A percentile compares a stretch with the other conserved stretches of the same genome.
phyloP scores from a whole-genome alignment of 257 asterid species.

The Jasminum sambac region DNA sequence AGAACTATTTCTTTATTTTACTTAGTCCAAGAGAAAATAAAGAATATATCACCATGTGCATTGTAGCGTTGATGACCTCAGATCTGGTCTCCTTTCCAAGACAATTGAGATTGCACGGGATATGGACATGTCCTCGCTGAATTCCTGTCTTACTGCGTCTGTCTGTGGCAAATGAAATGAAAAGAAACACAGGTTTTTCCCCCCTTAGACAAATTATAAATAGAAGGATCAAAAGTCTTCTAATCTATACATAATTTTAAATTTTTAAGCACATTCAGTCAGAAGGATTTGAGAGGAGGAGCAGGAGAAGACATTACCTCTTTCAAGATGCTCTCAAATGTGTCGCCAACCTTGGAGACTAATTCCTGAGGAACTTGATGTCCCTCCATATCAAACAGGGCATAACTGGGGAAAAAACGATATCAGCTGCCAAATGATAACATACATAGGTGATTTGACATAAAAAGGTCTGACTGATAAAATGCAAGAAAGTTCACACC shows the following conservation, averaged over 20 bases:
- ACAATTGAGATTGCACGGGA: conserved; percentile 75
- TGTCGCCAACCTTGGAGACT: conserved; percentile 77
- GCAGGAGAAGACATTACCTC: conserved; percentile 47
- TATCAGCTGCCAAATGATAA: conserved; percentile 9
- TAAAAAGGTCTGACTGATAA: not conserved
- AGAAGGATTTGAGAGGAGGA: not conserved
- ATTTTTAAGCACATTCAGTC: not conserved
- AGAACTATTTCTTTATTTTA: conserved; percentile 8
- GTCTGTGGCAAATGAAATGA: conserved; percentile 48
- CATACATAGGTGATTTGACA: not conserved
- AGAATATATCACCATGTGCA: conserved; percentile 6
- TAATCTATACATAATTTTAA: not conserved
- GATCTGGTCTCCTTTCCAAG: conserved; percentile 81
- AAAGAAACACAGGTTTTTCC: not conserved
- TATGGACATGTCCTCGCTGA: conserved; percentile 76
- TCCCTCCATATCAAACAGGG: conserved; percentile 92
- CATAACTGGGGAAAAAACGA: conserved; percentile 60
- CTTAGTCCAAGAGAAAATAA: conserved; percentile 1
- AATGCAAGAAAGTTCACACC: not conserved
- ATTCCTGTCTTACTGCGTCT: conserved; percentile 66
- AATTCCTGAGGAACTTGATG: conserved; percentile 89
- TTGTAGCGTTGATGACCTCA: conserved; percentile 45
- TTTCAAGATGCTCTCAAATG: conserved; percentile 82
- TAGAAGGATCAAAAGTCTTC: not conserved
- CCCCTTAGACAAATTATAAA: not conserved